These are phyloP conservation scores for Trichoderma atrobrunneum DNA, from an alignment of 2,329 filamentous ascomycete genomes.

Conservation along the genomic window DNA sequence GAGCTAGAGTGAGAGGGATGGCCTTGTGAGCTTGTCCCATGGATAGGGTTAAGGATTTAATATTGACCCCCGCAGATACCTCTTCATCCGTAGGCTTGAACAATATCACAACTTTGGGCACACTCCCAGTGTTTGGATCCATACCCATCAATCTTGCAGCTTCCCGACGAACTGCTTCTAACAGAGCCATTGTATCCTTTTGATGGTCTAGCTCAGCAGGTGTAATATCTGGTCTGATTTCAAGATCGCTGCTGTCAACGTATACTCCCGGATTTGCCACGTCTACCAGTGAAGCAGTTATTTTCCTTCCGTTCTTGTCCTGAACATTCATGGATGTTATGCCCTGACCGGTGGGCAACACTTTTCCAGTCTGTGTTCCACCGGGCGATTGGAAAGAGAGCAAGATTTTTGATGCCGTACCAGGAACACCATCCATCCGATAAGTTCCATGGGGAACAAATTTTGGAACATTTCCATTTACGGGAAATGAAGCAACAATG, in stretches of 20 bases:
- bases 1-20: background rate
- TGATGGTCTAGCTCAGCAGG: background rate
- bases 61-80: background rate
- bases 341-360: background rate
- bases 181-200: background rate
- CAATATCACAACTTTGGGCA: background rate
- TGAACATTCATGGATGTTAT: background rate
- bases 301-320: background rate
- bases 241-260: background rate
- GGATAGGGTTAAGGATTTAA: background rate
- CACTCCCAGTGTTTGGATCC: background rate
- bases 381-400: background rate
- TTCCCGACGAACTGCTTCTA: background rate
- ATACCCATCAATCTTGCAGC: background rate
- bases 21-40: background rate
- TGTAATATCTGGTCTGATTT: background rate
- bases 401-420: background rate
- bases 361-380: background rate
- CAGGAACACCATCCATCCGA: slow-evolving; percentile 1
- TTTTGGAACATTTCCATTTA: background rate
- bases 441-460: background rate
- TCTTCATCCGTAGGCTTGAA: background rate
- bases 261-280: background rate
- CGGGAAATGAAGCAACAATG: background rate
- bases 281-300: background rate